phyloP scores from a whole-genome alignment of 2,329 filamentous ascomycete genomes.

The Dichotomopilus funicola region DNA sequence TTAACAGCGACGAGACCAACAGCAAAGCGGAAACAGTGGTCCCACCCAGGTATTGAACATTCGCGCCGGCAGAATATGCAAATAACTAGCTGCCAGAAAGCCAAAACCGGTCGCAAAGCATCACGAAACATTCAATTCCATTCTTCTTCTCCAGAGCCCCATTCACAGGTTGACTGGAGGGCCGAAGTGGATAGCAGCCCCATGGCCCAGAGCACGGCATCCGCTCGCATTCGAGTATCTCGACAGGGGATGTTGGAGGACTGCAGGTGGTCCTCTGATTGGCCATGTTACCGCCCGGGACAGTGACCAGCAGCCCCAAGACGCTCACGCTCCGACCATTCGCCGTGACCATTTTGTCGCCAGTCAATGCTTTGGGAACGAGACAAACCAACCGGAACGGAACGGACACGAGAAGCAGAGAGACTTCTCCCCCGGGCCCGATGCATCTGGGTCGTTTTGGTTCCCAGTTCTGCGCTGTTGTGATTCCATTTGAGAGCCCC shows the following conservation, averaged over 20 bases:
- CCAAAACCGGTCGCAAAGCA: no score
- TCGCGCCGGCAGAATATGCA: no score
- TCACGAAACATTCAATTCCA: no score
- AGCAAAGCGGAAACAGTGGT: no score
- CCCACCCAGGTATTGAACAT: no score
- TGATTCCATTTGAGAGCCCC: no score
- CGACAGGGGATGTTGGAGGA: constrained; percentile 16
- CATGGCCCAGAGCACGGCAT: constrained; percentile 10
- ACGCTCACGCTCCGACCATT: constrained; percentile 15
- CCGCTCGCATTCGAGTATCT: constrained; percentile 4
- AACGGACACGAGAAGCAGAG: background rate
- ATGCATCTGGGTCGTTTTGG: background rate
- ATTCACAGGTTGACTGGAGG: background rate
- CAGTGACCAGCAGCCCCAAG: constrained; percentile 24
- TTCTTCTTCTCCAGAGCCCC: no score
- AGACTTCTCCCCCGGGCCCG: background rate
- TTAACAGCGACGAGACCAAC: no score
- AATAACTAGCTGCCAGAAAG: no score
- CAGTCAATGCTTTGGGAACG: background rate
- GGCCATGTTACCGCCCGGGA: constrained; percentile 30
- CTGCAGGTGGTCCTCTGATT: constrained; percentile 18
- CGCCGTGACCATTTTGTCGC: constrained; percentile 12
- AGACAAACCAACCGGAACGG: background rate
- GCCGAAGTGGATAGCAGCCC: background rate
- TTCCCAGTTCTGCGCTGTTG: no score